Conservation (phyloP, 75 land plant species). For the Azolla pinnata region DNA sequence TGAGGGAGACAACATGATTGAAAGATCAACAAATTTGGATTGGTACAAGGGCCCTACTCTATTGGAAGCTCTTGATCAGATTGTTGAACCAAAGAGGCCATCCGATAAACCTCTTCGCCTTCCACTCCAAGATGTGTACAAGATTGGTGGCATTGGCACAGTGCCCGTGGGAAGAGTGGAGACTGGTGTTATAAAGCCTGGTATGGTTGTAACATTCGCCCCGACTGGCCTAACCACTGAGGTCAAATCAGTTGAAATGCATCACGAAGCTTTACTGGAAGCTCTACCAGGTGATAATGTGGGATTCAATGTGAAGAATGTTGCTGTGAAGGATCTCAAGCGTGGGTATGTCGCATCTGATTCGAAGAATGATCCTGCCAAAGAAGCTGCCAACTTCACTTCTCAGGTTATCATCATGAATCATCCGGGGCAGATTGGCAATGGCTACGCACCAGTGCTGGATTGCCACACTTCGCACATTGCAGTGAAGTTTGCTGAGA, state of each 20-base stretch:
- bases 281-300: slow-evolving; percentile 48
- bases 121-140: no score
- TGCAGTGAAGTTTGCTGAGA: slow-evolving; percentile 39
- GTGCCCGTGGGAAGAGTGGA: slow-evolving; percentile 53
- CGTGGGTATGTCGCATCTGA: slow-evolving; percentile 46
- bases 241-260: slow-evolving; percentile 52
- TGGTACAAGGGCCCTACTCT: slow-evolving; percentile 61
- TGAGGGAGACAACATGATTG: slow-evolving; percentile 49
- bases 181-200: slow-evolving; percentile 41
- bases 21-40: slow-evolving; percentile 42
- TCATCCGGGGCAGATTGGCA: slow-evolving; percentile 51
- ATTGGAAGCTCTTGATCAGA: slow-evolving; percentile 36
- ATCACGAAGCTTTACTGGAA: slow-evolving; percentile 42
- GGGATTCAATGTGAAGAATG: slow-evolving; percentile 56
- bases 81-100: slow-evolving; percentile 41
- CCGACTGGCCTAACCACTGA: slow-evolving; percentile 42
- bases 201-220: slow-evolving; percentile 39
- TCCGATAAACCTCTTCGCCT: no score
- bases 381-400: slow-evolving; percentile 43
- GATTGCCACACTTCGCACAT: slow-evolving; percentile 57
- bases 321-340: slow-evolving; percentile 48
- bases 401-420: slow-evolving; percentile 50
- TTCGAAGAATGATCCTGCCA: slow-evolving; percentile 45
- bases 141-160: slow-evolving; percentile 48
- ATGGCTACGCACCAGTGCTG: slow-evolving; percentile 47